Evolutionary conservation across 2,329 filamentous ascomycete genomes (phyloP).

Genomic region (Neospermospora avenae): DNA sequence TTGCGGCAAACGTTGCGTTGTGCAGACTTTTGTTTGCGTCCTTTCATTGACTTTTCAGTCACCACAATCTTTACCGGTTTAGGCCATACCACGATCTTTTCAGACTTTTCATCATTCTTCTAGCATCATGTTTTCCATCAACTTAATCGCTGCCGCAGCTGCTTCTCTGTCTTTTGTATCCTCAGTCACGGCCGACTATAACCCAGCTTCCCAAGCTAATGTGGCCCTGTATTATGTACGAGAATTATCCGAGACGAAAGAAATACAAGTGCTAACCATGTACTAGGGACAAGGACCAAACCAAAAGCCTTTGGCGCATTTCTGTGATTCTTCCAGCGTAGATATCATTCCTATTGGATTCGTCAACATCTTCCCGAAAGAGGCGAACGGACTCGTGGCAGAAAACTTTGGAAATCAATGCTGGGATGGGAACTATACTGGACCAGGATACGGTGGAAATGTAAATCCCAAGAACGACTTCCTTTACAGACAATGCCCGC

Average conservation of each 20-base stretch:
- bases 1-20: slow-evolving; percentile 24
- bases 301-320: slow-evolving; percentile 38
- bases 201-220: slow-evolving; percentile 38
- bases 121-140: slow-evolving; percentile 33
- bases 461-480: slow-evolving; percentile 35
- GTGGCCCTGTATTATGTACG: slow-evolving; percentile 44
- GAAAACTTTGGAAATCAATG: slow-evolving; percentile 44
- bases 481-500: slow-evolving; percentile 37
- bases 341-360: slow-evolving; percentile 45
- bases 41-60: slow-evolving; percentile 34
- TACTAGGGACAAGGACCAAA: slow-evolving; percentile 41
- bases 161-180: slow-evolving; percentile 29
- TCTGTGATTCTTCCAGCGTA: slow-evolving; percentile 40
- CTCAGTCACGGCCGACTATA: slow-evolving; percentile 31
- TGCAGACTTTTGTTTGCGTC: slow-evolving; percentile 37
- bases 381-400: slow-evolving; percentile 42
- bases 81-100: slow-evolving; percentile 32
- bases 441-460: slow-evolving; percentile 24
- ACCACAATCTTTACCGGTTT: slow-evolving; percentile 31
- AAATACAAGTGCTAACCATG: slow-evolving; percentile 4
- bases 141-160: slow-evolving; percentile 26
- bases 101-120: slow-evolving; percentile 17
- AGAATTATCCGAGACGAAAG: not conserved
- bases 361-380: slow-evolving; percentile 40
- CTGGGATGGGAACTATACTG: slow-evolving; percentile 34